Evolutionary conservation across 768 basidiomycete species (phyloP).

Genomic region (Pleurotus tuoliensis): DNA sequence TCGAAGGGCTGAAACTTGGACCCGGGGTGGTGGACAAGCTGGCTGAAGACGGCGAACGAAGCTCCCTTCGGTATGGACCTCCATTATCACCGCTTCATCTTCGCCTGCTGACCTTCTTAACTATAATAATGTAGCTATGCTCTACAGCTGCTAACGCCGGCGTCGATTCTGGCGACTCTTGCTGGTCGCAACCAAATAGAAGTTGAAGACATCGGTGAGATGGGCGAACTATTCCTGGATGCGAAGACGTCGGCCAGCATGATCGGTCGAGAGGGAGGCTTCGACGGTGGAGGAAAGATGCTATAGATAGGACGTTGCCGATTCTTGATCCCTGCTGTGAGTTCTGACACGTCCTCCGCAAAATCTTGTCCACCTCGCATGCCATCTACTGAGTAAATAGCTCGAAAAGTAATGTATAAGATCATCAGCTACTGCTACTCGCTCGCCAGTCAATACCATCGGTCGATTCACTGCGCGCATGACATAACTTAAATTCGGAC

Average conservation of each 20-base stretch:
- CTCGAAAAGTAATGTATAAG: constrained; percentile 7
- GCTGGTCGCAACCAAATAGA: constrained; percentile 79
- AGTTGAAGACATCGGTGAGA: constrained; percentile 87
- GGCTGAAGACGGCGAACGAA: constrained; percentile 77
- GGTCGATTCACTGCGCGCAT: constrained; percentile 2
- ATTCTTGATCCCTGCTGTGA: constrained; percentile 5
- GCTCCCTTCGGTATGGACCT: constrained; percentile 65
- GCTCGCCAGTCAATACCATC: background rate
- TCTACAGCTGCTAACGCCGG: constrained; percentile 86
- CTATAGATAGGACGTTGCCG: constrained; percentile 8
- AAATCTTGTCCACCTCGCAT: background rate
- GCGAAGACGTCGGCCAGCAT: constrained; percentile 75
- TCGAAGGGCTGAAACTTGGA: constrained; percentile 80
- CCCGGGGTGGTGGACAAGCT: constrained; percentile 75
- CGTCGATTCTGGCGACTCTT: constrained; percentile 78
- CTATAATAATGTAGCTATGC: constrained; percentile 59
- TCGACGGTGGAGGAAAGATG: constrained; percentile 21
- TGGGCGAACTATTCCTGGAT: constrained; percentile 93
- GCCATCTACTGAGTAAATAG: constrained; percentile 4
- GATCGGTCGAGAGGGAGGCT: constrained; percentile 38
- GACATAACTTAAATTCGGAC: constrained; percentile 3
- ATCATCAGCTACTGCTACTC: background rate
- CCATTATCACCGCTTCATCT: constrained; percentile 2
- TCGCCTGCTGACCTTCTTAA: constrained; percentile 10
- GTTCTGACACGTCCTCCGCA: background rate